These are phyloP conservation scores for Yamadazyma dushanensis DNA, from an alignment of 1,139 yeast species.

Conservation along the genomic window DNA sequence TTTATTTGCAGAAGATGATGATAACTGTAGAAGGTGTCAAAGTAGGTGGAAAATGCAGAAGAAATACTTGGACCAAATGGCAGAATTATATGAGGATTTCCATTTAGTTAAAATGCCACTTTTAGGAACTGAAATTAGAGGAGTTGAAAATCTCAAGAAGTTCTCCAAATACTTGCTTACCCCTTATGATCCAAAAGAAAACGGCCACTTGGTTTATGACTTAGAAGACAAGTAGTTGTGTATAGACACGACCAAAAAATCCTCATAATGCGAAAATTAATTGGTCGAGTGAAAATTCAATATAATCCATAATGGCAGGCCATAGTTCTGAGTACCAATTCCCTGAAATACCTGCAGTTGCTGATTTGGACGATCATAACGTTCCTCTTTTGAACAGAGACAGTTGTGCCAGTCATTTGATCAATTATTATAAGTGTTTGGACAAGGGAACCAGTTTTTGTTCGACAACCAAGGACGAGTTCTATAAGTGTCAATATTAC, in stretches of 20 bases:
- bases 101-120: constrained; percentile 94
- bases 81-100: constrained; percentile 90
- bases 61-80: constrained; percentile 92
- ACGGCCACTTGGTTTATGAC: constrained; percentile 61
- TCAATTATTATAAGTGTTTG: constrained; percentile 47
- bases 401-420: constrained; percentile 48
- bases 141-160: constrained; percentile 76
- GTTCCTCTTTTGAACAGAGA: constrained; percentile 51
- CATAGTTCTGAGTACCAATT: constrained; percentile 20
- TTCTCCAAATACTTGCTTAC: constrained; percentile 69
- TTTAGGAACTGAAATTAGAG: constrained; percentile 91
- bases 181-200: constrained; percentile 68
- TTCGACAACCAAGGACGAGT: constrained; percentile 42
- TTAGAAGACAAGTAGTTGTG: constrained; percentile 51
- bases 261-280: constrained; percentile 9
- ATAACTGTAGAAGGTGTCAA: constrained; percentile 80
- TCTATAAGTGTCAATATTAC: constrained; percentile 48
- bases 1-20: constrained; percentile 75
- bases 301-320: constrained; percentile 7
- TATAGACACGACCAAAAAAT: constrained; percentile 5
- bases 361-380: constrained; percentile 42
- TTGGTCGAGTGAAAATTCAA: constrained; percentile 5
- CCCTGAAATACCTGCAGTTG: constrained; percentile 24
- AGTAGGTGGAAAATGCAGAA: constrained; percentile 95
- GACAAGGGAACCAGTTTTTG: constrained; percentile 49